These are phyloP conservation scores for Cryptococcus sp. DNA, from an alignment of 1,284 basidiomycete species.

Conservation along the genomic window DNA sequence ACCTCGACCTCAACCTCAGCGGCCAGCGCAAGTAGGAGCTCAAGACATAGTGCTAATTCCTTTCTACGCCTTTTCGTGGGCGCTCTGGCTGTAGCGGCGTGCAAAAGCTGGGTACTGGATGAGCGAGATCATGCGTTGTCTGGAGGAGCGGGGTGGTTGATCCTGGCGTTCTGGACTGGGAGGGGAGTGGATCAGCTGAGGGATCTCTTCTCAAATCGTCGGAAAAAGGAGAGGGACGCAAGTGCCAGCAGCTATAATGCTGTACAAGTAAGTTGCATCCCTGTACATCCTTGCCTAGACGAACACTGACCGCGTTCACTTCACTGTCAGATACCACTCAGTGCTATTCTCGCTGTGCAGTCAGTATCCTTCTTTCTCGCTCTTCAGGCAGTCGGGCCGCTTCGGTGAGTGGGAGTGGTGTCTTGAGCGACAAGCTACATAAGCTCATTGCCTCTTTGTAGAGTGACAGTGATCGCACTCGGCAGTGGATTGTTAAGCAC, in stretches of 20 bases:
- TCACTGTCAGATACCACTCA: slow-evolving; percentile 7
- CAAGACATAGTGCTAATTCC: slow-evolving; percentile 6
- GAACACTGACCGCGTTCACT: background rate
- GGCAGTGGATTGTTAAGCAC: background rate
- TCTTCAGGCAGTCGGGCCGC: slow-evolving; percentile 21
- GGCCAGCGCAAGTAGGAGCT: too few relatives aligned
- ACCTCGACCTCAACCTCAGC: background rate
- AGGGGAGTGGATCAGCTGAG: slow-evolving; percentile 60
- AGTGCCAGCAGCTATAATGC: background rate
- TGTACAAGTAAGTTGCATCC: slow-evolving; percentile 5
- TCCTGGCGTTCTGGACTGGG: slow-evolving; percentile 46
- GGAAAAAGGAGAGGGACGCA: slow-evolving; percentile 11
- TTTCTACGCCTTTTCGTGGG: slow-evolving; percentile 23
- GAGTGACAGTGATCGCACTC: slow-evolving; percentile 9
- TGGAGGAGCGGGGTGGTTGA: slow-evolving; percentile 30
- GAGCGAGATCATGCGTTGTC: slow-evolving; percentile 5
- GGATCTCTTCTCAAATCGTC: slow-evolving; percentile 56
- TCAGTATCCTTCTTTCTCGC: slow-evolving; percentile 28
- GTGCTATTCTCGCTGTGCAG: slow-evolving; percentile 19
- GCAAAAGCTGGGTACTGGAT: slow-evolving; percentile 26
- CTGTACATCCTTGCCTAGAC: background rate
- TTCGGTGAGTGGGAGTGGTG: slow-evolving; percentile 18
- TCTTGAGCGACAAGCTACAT: too few relatives aligned
- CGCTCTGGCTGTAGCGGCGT: slow-evolving; percentile 27
- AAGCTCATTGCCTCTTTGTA: background rate